A percentile compares a stretch with the other conserved stretches of the same genome.
Evolutionary conservation across 495 filamentous ascomycete genomes (phyloP).

Genomic region (Neurospora pannonica): DNA sequence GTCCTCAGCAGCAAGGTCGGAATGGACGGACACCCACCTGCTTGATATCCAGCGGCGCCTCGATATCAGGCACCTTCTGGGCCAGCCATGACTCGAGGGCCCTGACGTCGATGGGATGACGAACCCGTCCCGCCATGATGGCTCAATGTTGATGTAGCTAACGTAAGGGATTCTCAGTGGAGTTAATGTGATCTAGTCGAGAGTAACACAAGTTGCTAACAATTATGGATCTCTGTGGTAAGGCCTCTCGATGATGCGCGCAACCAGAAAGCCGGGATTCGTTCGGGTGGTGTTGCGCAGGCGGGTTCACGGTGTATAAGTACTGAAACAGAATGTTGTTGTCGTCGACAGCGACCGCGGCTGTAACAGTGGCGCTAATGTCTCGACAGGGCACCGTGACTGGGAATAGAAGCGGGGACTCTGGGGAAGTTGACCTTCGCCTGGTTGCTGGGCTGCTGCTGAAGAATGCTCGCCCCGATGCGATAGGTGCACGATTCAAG

Average conservation of each 20-base stretch:
- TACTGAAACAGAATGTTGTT: not conserved
- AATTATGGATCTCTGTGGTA: not conserved
- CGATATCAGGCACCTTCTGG: conserved; percentile 66
- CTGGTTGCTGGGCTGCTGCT: not conserved
- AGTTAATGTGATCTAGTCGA: not conserved
- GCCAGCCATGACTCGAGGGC: conserved; percentile 71
- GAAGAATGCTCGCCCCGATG: not conserved
- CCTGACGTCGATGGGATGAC: conserved; percentile 76
- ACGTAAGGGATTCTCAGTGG: not conserved
- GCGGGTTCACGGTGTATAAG: not conserved
- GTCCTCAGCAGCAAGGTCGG: not conserved
- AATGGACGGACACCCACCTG: conserved; percentile 50
- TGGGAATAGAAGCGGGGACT: not conserved
- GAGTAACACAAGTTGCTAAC: not conserved
- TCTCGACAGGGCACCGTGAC: not conserved
- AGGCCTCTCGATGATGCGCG: not conserved
- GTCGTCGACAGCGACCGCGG: not conserved
- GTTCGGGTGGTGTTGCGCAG: not conserved
- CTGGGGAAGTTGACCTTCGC: not conserved
- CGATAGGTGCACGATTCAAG: not conserved
- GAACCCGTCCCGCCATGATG: conserved; percentile 75
- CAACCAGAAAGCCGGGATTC: not conserved
- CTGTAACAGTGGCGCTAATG: not conserved
- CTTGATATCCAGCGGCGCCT: conserved; percentile 73
- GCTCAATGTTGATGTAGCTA: not conserved